Evolutionary conservation across 345 rosid species (phyloP), one percentile per base, ranked within the genome.

Genomic region (Dimocarpus longan): DNA sequence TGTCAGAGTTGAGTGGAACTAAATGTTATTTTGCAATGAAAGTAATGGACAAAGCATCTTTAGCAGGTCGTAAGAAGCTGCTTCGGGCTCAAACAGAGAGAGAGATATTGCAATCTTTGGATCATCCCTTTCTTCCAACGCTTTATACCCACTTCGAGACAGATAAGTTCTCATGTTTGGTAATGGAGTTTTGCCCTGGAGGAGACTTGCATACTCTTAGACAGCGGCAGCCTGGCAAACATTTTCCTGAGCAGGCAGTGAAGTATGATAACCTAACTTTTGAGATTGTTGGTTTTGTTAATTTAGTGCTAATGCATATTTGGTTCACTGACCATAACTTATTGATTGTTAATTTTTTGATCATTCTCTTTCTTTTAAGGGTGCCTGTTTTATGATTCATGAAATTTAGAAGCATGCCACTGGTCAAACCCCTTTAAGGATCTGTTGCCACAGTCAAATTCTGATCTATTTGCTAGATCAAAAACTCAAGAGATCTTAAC

Each of bases 141-240:
- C 93, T 95, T 28, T 95, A 95, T 72, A 87, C 91, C 28, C 96
- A 95, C 69, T 95, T 95, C 76, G 98, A 95, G 87, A 93, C 97
- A 2, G 97, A 95, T 70, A 95, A 93, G 79, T 95, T 94, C 84
- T 91, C 97, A 0, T 95, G 97, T 85, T 81, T 95, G 82, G 92
- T 95, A 68, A 95, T 95, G 98, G 98, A 92, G 77, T 94, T 91
- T 79, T 94, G 98, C 82, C 95, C 97, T 60, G 98, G 98, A 68
- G 97, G 98, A 48, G 97, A 95, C 74, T 80, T 93, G 87, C 98
- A 95, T 81, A 86, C 98, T 24, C 96, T 95, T 72, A 84, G 98
- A 78, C 98, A 95, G 92, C 88, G 91, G 82, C 98, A 95, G 79
- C 96, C 95, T 0, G 97, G 97, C 80, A 95, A 93, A 76, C 87